Percentiles rank a stretch among this genome's conserved stretches.
These are phyloP conservation scores for Cenchrus fungigraminus DNA, from an alignment of 176 grass and related monocot genomes.

Conservation along the genomic window DNA sequence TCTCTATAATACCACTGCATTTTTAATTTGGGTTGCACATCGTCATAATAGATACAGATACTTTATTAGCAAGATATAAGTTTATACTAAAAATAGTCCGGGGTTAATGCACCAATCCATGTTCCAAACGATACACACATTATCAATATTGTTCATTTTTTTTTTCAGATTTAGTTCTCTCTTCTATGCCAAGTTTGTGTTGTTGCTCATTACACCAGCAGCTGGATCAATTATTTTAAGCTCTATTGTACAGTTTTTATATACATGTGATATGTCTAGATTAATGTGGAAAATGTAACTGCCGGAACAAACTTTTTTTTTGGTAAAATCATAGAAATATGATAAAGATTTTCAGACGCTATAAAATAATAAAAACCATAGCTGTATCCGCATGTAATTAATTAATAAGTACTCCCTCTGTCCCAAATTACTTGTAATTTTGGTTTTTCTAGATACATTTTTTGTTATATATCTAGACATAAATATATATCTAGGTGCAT, in stretches of 20 bases:
- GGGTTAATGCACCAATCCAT: neutral
- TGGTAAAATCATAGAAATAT: neutral
- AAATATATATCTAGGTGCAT: too few species aligned
- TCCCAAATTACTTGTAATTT: too few species aligned
- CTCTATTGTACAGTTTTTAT: neutral
- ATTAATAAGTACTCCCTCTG: too few species aligned
- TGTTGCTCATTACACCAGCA: neutral
- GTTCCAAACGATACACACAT: neutral
- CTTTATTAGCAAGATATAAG: neutral
- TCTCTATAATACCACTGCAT: neutral
- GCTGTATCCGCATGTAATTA: neutral
- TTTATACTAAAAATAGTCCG: neutral
- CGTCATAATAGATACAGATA: neutral
- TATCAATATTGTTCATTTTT: neutral
- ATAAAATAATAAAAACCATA: too few species aligned
- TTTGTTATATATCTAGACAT: too few species aligned
- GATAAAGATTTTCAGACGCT: neutral
- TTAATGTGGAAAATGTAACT: neutral
- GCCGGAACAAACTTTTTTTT: neutral
- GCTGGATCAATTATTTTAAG: neutral
- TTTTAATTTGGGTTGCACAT: neutral
- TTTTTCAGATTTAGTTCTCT: neutral
- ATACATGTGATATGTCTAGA: constrained; percentile 33
- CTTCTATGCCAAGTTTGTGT: neutral
- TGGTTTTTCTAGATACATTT: too few species aligned